Evolutionary conservation across 768 basidiomycete species (phyloP), one percentile per base, ranked within the genome.

Genomic region (Lactarius tabidus): DNA sequence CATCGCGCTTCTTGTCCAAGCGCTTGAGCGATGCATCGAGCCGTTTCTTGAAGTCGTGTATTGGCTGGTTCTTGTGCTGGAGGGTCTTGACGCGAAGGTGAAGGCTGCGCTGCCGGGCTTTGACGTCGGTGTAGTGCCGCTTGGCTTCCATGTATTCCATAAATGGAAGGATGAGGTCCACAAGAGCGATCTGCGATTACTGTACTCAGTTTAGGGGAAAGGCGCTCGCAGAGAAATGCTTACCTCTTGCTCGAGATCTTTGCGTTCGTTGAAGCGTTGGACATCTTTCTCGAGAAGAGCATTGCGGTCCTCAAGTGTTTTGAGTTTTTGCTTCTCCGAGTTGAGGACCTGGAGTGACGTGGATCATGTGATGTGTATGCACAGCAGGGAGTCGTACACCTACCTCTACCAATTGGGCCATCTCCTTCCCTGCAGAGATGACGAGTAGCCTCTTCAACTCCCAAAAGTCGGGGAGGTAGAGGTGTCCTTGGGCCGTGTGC

Each of bases 211-310:
- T 51, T 15, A 17, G 48, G 48, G 48, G 26, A 4, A 26, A 51
- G 23, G 26, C 57, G 56, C n/a, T n/a, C 41, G 29, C 20, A 12
- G 20, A n/a, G 17, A 23, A 28, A 53, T n/a, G 73, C 73, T 23
- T 56, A 85, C 89, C 74, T 82, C 77, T 41, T 82, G 78, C 76
- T 95, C 89, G 36, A 95, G 82, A 51, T 81, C 79, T 71, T 84
- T 81, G 38, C 93, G 84, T 61, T 94, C 90, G 60, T 87, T 81
- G 71, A 85, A 93, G 18, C 87, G 82, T 66, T 84, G 81, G 0
- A 97, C 95, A 56, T 95, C 91, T 17, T 85, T 81, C 72, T 93
- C 90, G 18, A 95, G 85, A 56, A 80, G 80, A 12, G 86, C 85
- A 67, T 93, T 91, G 58, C 89, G 85, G 48, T 90, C 86, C 64